Evolutionary conservation across 305 asterid species (phyloP), one percentile per base, ranked within the genome.

Genomic region (Solanum hybrid): DNA sequence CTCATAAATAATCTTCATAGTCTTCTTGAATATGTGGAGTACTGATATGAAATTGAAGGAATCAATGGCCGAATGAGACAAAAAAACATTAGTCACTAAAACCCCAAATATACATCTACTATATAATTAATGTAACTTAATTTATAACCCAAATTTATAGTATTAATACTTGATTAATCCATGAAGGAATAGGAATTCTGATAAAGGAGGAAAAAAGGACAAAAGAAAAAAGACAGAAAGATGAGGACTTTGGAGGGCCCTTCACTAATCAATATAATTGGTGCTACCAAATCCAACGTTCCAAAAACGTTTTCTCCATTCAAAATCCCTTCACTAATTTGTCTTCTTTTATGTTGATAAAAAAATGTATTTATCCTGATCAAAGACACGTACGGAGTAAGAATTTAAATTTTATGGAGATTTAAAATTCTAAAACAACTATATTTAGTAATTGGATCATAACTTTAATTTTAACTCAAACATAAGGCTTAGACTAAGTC

Each of bases 1-100:
- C 67, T 57, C 67, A 57, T 57, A 57, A 57, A 57, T 57, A 57
- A 57, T 57, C 67, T 57, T 57, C 67, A 57, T 18, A 57, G 67
- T 57, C 69, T 8, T 57, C 69, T 57, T 18, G 22, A 57, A 18
- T 18, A 18, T 57, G 69, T 18, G 69, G 69, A 57, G 24, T 7
- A 57, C 5, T 7, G 24, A 20, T 20, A 57, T 57, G 24, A 57
- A 57, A 57, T 57, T 57, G 69, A 57, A 57, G 69, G 69, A 93
- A 93, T 93, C 96, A 93, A 86, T 92, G 46, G 94, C 89, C 71
- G 69, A 92, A 93, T 74, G 11, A 40, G 95, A 94, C 97, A 93
- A 93, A 89, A 89, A 9, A 31, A 16, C 39, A 42, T 8, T 83
- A 8, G 22, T 73, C 87, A 18, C 86, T 86, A 77, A 88, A 84